Evolutionary conservation across 2,329 filamentous ascomycete species (phyloP), one percentile per base, ranked within the genome.

Genomic region (Venturia asperata): DNA sequence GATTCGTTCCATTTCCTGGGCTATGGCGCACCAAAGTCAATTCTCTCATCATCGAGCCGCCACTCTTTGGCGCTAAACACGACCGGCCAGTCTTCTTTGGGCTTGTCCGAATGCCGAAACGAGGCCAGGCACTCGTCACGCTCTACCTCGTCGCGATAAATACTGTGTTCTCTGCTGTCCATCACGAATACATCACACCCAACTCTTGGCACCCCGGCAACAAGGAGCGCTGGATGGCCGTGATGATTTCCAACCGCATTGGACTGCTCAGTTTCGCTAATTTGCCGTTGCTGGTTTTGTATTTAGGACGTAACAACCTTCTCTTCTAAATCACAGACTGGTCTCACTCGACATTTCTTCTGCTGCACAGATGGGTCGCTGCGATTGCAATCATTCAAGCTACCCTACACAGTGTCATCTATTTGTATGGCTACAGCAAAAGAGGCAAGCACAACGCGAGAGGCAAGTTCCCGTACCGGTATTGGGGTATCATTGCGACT

Each of bases 321-420:
- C 73, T 82, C 0, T 73, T 82, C 0, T 79, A 76, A 71, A 47
- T 81, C 1, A 82, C 81, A 1, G 34, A 80, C 67, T 83, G 80
- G 80, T 77, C 74, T 0, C 77, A 81, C 66, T 75, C 76, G 0
- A 83, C 82, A 0, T 83, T 75, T 64, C 67, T 83, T 4, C 69
- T 83, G 0, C 71, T 83, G 0, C 81, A 84, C 67, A 75, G 80
- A 13, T 83, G 80, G 80, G 71, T 81, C 1, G 81, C 79, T 0
- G 71, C 75, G 30, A 72, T 83, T 7, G 76, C 74, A 30, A 75
- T 76, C 1, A 49, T 82, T 0, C 75, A 84, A 58, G 79, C 77
- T 0, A 69, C 77, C 7, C 60, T 83, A 0, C 82, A 85, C 70
- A 24, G 47, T 21, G 24, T 43, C 1, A 19, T 64, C 13, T 58